Base-by-base conservation (phyloP, 2,329 filamentous ascomycete genomes). In the Alternaria hordeiaustralica region DNA sequence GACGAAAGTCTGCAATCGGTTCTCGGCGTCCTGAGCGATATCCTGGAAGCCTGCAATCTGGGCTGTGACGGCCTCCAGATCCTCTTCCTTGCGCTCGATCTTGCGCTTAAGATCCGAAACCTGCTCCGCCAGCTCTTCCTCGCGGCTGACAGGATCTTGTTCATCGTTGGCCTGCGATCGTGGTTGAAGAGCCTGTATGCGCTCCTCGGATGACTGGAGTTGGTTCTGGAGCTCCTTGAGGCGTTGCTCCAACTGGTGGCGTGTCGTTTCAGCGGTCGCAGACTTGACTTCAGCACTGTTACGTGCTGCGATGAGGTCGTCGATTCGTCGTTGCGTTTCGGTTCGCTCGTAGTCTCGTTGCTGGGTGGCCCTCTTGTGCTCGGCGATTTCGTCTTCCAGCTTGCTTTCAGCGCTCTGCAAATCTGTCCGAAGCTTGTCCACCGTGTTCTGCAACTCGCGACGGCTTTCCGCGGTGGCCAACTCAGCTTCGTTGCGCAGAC, bases 161-260 rank as follows among this genome's bases (percentile, higher is more conserved):
- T 86, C 84, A 2, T 69, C 61, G 30, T 84, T 82, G n/a, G 80
- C 71, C n/a, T 90, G 84, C 2, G 90, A 86, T 60, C 91, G 88
- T n/a, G 93, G 91, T 69, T 96, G 93, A 59, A 97, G 84, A 28
- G 94, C 88, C 69, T 92, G 90, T 6, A 92, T 87, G 55, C 94
- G 91, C 79, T 98, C 96, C 78, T 98, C 94, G 0, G 94, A 93
- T 74, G 91, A 94, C 71, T 92, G 91, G 25, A 98, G 84, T 77
- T 98, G 93, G 60, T 96, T 92, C 25, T 90, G 91, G 58, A 99
- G 83, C 81, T 98, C 95, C 69, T 97, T 92, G 4, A 97, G 93
- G 61, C 94, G 88, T 33, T 90, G 88, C 78, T 98, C 94, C 2
- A 99, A 85, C 77, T 97, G 92, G 78, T 98, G 95, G 51, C 92